phyloP scores from a whole-genome alignment of 345 rosid genomes.

The Excoecaria cochinchinensis region DNA sequence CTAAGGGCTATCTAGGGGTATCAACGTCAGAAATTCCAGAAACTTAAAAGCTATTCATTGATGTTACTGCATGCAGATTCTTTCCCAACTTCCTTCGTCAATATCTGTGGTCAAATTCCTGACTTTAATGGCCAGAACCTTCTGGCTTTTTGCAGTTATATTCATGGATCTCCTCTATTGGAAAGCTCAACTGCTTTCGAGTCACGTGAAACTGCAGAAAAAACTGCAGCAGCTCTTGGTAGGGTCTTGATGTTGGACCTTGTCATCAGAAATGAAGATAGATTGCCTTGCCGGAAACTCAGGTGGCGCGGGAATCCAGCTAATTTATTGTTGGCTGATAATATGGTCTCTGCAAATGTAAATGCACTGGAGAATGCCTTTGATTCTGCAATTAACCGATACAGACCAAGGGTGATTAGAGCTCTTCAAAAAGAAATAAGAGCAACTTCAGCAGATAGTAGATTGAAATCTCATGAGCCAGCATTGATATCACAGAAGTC shows the following conservation, averaged over 20 bases:
- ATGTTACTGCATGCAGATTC: slow-evolving; percentile 1
- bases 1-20: not conserved
- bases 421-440: slow-evolving; percentile 87
- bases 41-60: not conserved
- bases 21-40: slow-evolving; percentile 8
- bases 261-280: slow-evolving; percentile 93
- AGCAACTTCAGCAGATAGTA: slow-evolving; percentile 75
- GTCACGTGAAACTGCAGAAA: slow-evolving; percentile 63
- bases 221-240: slow-evolving; percentile 83
- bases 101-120: not conserved
- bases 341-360: slow-evolving; percentile 39
- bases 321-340: slow-evolving; percentile 81
- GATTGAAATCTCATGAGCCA: slow-evolving; percentile 47
- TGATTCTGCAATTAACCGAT: slow-evolving; percentile 73
- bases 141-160: slow-evolving; percentile 59
- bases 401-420: slow-evolving; percentile 68
- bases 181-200: slow-evolving; percentile 82
- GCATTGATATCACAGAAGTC: slow-evolving; percentile 51
- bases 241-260: slow-evolving; percentile 90
- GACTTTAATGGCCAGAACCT: slow-evolving; percentile 16
- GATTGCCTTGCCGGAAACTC: slow-evolving; percentile 88
- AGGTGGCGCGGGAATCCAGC: slow-evolving; percentile 99
- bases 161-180: slow-evolving; percentile 89
- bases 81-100: slow-evolving; percentile 5
- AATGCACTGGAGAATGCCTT: slow-evolving; percentile 66